phyloP scores from a whole-genome alignment of 2,329 filamentous ascomycete species.

The Neurospora sp. region DNA sequence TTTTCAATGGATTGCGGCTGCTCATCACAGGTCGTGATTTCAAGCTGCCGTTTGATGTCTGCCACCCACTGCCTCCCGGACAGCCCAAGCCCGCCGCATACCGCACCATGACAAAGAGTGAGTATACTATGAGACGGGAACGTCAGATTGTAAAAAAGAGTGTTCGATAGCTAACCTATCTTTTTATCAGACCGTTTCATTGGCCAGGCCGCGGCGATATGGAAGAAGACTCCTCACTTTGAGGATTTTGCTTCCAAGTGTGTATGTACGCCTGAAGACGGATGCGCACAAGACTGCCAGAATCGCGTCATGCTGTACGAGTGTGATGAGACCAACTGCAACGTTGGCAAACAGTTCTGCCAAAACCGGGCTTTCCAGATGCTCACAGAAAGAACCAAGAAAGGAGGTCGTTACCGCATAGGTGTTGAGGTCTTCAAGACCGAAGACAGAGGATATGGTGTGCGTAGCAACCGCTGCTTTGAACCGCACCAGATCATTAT shows the following conservation, averaged over 20 bases:
- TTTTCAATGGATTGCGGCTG: slow-evolving; percentile 65
- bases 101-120: slow-evolving; percentile 85
- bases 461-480: slow-evolving; percentile 84
- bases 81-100: slow-evolving; percentile 91
- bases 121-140: slow-evolving; percentile 24
- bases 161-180: slow-evolving; percentile 8
- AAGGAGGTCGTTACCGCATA: slow-evolving; percentile 77
- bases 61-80: slow-evolving; percentile 73
- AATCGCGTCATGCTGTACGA: slow-evolving; percentile 97
- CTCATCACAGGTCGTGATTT: slow-evolving; percentile 70
- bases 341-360: slow-evolving; percentile 62
- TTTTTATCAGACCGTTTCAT: slow-evolving; percentile 69
- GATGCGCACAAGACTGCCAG: slow-evolving; percentile 83
- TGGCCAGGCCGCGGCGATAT: slow-evolving; percentile 68
- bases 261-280: slow-evolving; percentile 65
- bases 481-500: slow-evolving; percentile 90
- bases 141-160: neutral
- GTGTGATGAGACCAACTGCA: slow-evolving; percentile 86
- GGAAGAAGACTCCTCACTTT: slow-evolving; percentile 69
- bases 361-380: slow-evolving; percentile 82
- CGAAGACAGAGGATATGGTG: slow-evolving; percentile 76
- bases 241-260: slow-evolving; percentile 70
- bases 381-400: slow-evolving; percentile 63
- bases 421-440: slow-evolving; percentile 96
- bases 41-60: slow-evolving; percentile 82